Conservation (phyloP, 495 filamentous ascomycete genomes). For the Trichoderma parareesei region DNA sequence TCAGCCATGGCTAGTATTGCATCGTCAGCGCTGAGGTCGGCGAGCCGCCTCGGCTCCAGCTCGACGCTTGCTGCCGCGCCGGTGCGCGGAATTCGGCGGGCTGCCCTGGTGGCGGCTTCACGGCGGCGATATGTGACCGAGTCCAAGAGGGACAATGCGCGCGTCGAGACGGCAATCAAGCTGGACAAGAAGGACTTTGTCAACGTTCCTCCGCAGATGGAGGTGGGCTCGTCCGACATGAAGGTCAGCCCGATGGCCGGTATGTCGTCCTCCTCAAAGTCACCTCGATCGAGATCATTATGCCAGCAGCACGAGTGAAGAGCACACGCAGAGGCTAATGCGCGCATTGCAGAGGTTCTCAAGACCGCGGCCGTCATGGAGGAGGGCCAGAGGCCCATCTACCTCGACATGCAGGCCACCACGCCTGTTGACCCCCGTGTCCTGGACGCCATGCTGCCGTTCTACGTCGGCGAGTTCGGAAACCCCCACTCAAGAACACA, state of each 20-base stretch:
- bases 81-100: conserved; percentile 35
- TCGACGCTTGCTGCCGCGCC: conserved; percentile 38
- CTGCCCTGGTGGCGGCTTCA: conserved; percentile 25
- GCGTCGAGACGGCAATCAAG: conserved; percentile 77
- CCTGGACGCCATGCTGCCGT: conserved; percentile 94
- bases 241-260: conserved; percentile 73
- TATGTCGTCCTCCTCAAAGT: conserved; percentile 17
- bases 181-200: conserved; percentile 77
- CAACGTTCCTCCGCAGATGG: conserved; percentile 56
- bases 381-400: conserved; percentile 88
- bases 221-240: conserved; percentile 45
- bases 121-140: conserved; percentile 73
- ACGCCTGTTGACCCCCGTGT: conserved; percentile 94
- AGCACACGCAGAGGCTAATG: conserved; percentile 12
- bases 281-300: not conserved
- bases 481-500: conserved; percentile 97
- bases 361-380: conserved; percentile 93
- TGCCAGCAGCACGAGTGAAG: conserved; percentile 5
- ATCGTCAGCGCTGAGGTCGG: conserved; percentile 67
- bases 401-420: conserved; percentile 97
- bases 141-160: conserved; percentile 68
- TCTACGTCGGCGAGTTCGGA: conserved; percentile 85
- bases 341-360: conserved; percentile 52
- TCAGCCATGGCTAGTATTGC: conserved; percentile 64
- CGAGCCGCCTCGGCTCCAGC: conserved; percentile 59